A percentile compares a stretch with the other conserved stretches of the same genome.
Evolutionary conservation across 2,329 filamentous ascomycete genomes (phyloP).

Genomic region (Spiromastix sp.): DNA sequence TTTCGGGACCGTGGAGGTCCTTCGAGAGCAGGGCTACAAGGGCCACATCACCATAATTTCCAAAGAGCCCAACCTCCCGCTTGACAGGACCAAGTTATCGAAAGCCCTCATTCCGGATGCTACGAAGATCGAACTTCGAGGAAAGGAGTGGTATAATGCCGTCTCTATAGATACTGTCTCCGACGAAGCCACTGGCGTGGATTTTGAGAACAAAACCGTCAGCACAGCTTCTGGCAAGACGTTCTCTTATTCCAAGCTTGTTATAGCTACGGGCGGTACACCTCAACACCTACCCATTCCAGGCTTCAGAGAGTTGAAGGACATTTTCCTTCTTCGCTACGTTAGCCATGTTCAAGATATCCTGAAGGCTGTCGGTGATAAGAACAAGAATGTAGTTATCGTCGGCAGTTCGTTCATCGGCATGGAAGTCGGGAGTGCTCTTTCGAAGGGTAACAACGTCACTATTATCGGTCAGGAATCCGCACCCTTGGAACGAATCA

Average conservation of each 20-base stretch:
- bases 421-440: slow-evolving; percentile 83
- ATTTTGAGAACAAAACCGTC: slow-evolving; percentile 65
- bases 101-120: slow-evolving; percentile 81
- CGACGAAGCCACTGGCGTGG: slow-evolving; percentile 59
- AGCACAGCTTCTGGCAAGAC: slow-evolving; percentile 62
- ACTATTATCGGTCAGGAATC: slow-evolving; percentile 83
- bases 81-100: slow-evolving; percentile 90
- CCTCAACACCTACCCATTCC: slow-evolving; percentile 66
- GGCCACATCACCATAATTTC: slow-evolving; percentile 76
- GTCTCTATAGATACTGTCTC: slow-evolving; percentile 46
- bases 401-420: slow-evolving; percentile 94
- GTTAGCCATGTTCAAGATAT: slow-evolving; percentile 72
- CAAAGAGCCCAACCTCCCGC: slow-evolving; percentile 73
- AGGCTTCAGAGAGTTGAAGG: slow-evolving; percentile 75
- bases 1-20: slow-evolving; percentile 68
- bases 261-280: slow-evolving; percentile 78
- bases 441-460: slow-evolving; percentile 73
- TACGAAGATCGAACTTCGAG: slow-evolving; percentile 66
- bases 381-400: slow-evolving; percentile 86
- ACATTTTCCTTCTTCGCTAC: slow-evolving; percentile 75
- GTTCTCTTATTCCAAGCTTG: slow-evolving; percentile 74
- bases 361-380: slow-evolving; percentile 61
- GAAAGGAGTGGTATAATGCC: slow-evolving; percentile 64
- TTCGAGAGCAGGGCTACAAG: slow-evolving; percentile 70
- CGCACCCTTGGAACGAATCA: slow-evolving; percentile 72